Base-by-base conservation (phyloP, 1,139 yeast genomes). In the Scheffersomyces illinoinensis region DNA sequence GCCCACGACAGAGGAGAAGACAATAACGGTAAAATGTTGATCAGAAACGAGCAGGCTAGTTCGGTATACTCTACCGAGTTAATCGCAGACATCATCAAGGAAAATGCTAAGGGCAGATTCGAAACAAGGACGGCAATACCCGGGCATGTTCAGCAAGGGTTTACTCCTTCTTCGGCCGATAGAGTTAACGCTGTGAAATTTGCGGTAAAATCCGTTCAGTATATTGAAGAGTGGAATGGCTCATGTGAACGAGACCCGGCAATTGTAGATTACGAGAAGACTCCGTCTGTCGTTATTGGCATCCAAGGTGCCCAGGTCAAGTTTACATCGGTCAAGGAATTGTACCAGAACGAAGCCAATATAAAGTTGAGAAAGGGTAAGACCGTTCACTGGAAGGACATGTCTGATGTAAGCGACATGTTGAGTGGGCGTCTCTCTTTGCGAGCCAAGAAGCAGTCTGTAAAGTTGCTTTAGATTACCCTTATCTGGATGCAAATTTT, bases 131-230 rank as follows among this genome's bases (percentile, higher is more conserved):
- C 97, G 4, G 99, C 99, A 18, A 88, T 93, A 58, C 99, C 99
- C 14, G 99, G 99, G 39, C 99, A 95, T 71, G 96, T 93, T 57
- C 99, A 95, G 81, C 99, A 95, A 76, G 99, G 99, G 74, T 97
- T 96, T 60, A 85, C 88, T 57, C 99, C 99, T 50, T 90, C 98
- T 3, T 92, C 98, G 7, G 91, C 93, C 75, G 99, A 95, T 75
- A 87, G 98, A 76, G 90, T 93, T 21, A 85, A 95, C 63, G 97
- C 97, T 18, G 90, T 96, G 17, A 85, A 98, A 72, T 89, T 89
- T 73, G 97, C 97, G 4, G 88, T 93, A 64, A 89, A 87, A 74
- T 92, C 97, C 58, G 88, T 93, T 56, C 90, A 91, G 71, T 95
- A 91, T 76, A 85, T 95, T 64, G 98, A 95, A 72, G 81, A 84